phyloP scores from a whole-genome alignment of 2,329 filamentous ascomycete species.

The Trichoderma gracile region DNA sequence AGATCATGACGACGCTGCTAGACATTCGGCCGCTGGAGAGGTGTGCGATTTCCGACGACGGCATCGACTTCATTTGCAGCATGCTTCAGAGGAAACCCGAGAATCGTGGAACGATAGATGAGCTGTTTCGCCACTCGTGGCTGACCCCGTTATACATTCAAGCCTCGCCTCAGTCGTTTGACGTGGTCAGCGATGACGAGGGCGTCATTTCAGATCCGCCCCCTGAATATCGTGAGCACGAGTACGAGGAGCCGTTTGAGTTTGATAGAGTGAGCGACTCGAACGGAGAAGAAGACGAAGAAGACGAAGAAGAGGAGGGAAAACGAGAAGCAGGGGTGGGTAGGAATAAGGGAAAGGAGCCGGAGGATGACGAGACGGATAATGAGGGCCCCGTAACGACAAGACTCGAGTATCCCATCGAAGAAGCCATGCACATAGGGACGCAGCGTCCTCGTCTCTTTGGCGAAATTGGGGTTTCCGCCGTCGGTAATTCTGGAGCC shows the following conservation, averaged over 20 bases:
- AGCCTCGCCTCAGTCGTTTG: constrained; percentile 49
- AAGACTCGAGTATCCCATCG: too few species aligned
- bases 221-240: constrained; percentile 57
- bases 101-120: constrained; percentile 69
- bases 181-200: constrained; percentile 63
- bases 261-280: constrained; percentile 47
- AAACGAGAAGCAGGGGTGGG: constrained; percentile 66
- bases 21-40: constrained; percentile 64
- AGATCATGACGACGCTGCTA: constrained; percentile 78
- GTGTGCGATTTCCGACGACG: constrained; percentile 61
- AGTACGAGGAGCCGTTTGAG: constrained; percentile 28
- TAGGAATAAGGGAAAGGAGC: constrained; percentile 58
- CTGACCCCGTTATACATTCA: constrained; percentile 46
- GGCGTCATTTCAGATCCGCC: constrained; percentile 47
- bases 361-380: constrained; percentile 60
- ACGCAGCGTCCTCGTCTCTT: constrained; percentile 49
- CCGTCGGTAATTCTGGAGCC: constrained; percentile 54
- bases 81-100: constrained; percentile 83
- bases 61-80: constrained; percentile 71
- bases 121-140: constrained; percentile 75
- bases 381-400: too few species aligned
- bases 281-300: constrained; percentile 69
- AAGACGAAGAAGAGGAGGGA: constrained; percentile 63
- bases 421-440: constrained; percentile 13
- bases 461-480: constrained; percentile 57